Base-by-base conservation (phyloP, 2,329 filamentous ascomycete species). In the Aspergillus sp. region DNA sequence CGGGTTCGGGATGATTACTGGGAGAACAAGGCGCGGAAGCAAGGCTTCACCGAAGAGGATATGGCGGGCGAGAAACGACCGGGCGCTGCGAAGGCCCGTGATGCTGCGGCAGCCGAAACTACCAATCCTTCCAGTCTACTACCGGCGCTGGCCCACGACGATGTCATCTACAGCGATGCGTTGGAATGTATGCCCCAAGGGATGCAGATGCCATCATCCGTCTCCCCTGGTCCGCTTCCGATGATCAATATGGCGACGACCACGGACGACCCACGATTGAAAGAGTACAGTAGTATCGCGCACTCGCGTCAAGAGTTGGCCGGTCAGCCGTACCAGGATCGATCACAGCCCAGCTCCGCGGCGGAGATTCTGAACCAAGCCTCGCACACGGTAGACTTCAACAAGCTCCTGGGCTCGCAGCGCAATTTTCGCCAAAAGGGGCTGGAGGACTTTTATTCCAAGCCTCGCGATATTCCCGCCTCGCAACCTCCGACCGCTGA, bases 1-100 rank as follows among this genome's bases (percentile, higher is more conserved):
- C 74, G 91, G 36, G 91, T 98, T 26, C 80, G 91, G 30, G 91
- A 98, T 61, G 91, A 98, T 57, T 98, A 98, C 62, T 98, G 91
- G 91, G 91, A 96, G 61, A 84, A 81, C 53, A 96, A 96, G 63
- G 91, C 91, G 5, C 75, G 83, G 29, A 98, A 96, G 63, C 91
- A 98, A 61, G 91, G 91, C 8, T 98, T 98, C 55, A 98, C 91
- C 1, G 91, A 98, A 58, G 86, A 93, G 42, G 91, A 98, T 59
- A 72, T 88, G 31, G 91, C 91, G 3, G 91, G 91, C 25, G 91
- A 98, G 64, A 96, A 98, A 68, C 74, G 91, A 43, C 91, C 91
- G 4, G 91, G 91, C 33, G 88, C 84, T 24, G 79, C 86, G 37
- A 94, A 93, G 65, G 82, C 83, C 40, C 74, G 89, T 52, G 85